Base-by-base conservation (phyloP, 352 stramenopile species). In the Blastocystis sp. region DNA sequence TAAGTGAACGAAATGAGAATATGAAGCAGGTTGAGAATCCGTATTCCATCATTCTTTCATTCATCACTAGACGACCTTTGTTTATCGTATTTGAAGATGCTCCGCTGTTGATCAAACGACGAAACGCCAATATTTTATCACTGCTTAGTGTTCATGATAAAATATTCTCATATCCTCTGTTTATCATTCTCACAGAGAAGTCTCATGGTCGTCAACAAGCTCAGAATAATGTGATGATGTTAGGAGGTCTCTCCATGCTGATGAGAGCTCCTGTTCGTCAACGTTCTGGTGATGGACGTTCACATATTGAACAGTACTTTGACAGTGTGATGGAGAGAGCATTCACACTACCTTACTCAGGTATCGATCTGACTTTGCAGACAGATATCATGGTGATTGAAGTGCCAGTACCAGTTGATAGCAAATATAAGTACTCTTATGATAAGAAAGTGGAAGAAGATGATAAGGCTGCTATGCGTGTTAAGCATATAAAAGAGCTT, bases 311-410 rank as follows among this genome's bases (percentile, higher is more conserved):
- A 49, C 71, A 83, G 49, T 83, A 83, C 71, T 83, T 83, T 54
- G 71, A 83, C 35, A 83, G 24, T 35, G 46, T 83, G 71, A 83
- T 83, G 71, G 27, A 83, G 49, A 37, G 58, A 21, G 58, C 42
- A 16, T 83, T 83, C 71, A 66, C 27, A 11, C 35, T 83, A 37
- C 71, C 71, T 24, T 83, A 83, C 49, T 21, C 71, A n/a, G 52
- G 52, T 21, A 27, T 29, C 27, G 51, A 83, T 19, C 27, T 83
- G 3, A 83, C 71, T 52, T 21, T 83, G n/a, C 71, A 57, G 71
- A 83, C 27, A n/a, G 71, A 83, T 56, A 83, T 83, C 27, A 83
- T 83, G 71, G 71, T 83, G 71, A 83, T 83, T 14, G 71, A 83
- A 19, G 71, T 83, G 49, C 71, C 71, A 37, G 71, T 83, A 6